Evolutionary conservation across 257 asterid species (phyloP).

Genomic region (Galeopsis tetrahit): DNA sequence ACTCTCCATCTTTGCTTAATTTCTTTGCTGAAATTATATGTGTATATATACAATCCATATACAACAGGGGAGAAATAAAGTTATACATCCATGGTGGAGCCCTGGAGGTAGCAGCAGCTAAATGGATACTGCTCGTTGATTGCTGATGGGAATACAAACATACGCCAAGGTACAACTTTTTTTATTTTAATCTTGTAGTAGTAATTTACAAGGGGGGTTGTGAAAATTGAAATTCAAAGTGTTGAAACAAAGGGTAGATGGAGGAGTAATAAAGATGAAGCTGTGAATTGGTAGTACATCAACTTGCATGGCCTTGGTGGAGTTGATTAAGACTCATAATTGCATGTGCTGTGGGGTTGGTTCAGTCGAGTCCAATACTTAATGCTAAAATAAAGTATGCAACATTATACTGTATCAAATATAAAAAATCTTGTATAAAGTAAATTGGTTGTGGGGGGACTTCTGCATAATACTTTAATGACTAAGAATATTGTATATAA

Average conservation of each 20-base stretch:
- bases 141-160: neutral
- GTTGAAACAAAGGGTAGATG: neutral
- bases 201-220: neutral
- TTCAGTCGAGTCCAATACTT: neutral
- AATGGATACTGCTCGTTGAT: neutral
- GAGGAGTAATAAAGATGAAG: neutral
- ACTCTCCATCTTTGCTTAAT: constrained; percentile 30
- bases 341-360: constrained; percentile 11
- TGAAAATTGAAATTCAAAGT: neutral
- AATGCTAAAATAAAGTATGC: neutral
- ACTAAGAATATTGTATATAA: too few relatives aligned
- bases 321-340: neutral
- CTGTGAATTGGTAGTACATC: neutral
- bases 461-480: too few relatives aligned
- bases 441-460: too few relatives aligned
- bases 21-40: neutral
- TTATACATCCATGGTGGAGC: neutral
- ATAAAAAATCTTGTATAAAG: too few relatives aligned
- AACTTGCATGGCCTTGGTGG: neutral
- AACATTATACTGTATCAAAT: too few relatives aligned
- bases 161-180: too few relatives aligned
- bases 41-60: neutral
- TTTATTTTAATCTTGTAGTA: too few relatives aligned
- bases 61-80: neutral
- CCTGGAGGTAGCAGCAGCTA: neutral